Evolutionary conservation across 345 rosid species (phyloP), one percentile per base, ranked within the genome.

Genomic region (Acer yangbiense): DNA sequence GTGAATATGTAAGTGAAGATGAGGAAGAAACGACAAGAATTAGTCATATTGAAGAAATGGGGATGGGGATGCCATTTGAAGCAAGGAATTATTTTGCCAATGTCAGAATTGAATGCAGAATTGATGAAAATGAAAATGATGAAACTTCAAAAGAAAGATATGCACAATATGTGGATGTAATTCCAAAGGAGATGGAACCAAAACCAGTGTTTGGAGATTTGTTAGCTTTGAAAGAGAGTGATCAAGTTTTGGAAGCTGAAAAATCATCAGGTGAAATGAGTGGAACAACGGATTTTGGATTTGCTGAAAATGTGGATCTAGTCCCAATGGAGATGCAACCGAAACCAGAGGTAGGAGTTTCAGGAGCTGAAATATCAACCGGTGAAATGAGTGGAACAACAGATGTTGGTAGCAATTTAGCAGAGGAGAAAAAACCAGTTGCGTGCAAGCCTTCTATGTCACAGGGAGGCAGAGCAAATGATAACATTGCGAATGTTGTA

Each of bases 41-140:
- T 46, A 39, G 20, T 64, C 27, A 41, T 65, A 68, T 21, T 58
- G 73, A 71, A 67, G 77, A 76, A 21, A 41, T 54, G 25, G 71
- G 39, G 12, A 41, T 54, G n/a, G 71, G 39, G 12, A 9, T 39
- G 32, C 73, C 27, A 9, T 11, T 71, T 65, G 78, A 77, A 68
- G 68, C 62, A 18, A 41, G 50, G 21, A 46, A 18, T 71, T 55
- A 50, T 16, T 3, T 29, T 78, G 72, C 64, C 18, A 18, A 54
- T 27, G 68, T 20, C 7, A 50, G 9, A 54, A 74, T 60, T 61
- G 83, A 69, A 55, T 55, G 44, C 13, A 46, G 74, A 73, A 20
- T 25, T 23, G 76, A 69, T 48, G 83, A 82, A 65, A 65, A 60
- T 48, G 65, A 57, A 9, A 35, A 18, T 0, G 50, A 55, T 62